These are phyloP conservation scores for Coniosporium tulheliwenetii DNA, from an alignment of 2,329 filamentous ascomycete species.

Conservation along the genomic window DNA sequence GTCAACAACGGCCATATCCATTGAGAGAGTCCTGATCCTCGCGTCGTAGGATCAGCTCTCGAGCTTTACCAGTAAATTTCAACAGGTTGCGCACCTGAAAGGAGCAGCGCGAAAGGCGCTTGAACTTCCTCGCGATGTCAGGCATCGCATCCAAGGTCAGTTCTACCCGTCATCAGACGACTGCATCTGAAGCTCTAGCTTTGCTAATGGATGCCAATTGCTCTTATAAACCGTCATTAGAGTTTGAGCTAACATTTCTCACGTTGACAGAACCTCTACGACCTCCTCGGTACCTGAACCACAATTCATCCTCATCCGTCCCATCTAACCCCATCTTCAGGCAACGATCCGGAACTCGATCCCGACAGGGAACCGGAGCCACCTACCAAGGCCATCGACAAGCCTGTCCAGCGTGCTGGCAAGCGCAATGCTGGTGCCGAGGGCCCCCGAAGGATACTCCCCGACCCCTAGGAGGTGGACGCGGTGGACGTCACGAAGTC, in stretches of 20 bases:
- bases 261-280: constrained; percentile 71
- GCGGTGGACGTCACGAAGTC: constrained; percentile 39
- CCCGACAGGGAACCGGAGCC: constrained; percentile 60
- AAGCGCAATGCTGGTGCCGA: constrained; percentile 81
- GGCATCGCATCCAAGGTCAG: constrained; percentile 26
- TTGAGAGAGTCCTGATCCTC: constrained; percentile 21
- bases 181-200: neutral
- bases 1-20: constrained; percentile 3
- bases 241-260: constrained; percentile 18
- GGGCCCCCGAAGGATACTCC: constrained; percentile 32
- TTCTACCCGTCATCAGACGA: constrained; percentile 3
- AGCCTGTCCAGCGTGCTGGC: constrained; percentile 56
- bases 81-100: constrained; percentile 25
- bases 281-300: constrained; percentile 71
- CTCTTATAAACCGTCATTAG: constrained; percentile 2
- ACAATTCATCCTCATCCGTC: constrained; percentile 5
- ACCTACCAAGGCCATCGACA: constrained; percentile 81
- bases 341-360: constrained; percentile 55
- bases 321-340: constrained; percentile 23
- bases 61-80: constrained; percentile 4
- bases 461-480: constrained; percentile 23
- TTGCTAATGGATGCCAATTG: neutral
- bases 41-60: constrained; percentile 22
- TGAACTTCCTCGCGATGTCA: constrained; percentile 20
- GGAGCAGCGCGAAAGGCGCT: constrained; percentile 29